Evolutionary conservation across 768 basidiomycete genomes (phyloP), one percentile per base, ranked within the genome.

Genomic region (Paxillus rubicundulus): DNA sequence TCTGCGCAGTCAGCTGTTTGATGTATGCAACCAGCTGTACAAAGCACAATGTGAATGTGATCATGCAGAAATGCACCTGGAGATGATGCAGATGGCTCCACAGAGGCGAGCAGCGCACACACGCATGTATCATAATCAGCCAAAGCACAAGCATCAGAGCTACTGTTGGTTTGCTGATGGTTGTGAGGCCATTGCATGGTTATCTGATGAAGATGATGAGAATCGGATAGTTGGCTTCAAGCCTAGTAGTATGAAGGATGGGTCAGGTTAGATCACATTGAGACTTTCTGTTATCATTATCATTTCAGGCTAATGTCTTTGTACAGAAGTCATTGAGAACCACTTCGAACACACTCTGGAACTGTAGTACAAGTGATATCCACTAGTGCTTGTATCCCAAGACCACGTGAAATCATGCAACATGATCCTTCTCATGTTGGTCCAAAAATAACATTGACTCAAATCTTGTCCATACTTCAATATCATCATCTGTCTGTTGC

Each of bases 391-490:
- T 40, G n/a, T 56, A 60, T n/a, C 61, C 59, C 17, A 64, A 53
- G 14, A 57, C 52, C 41, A 66, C 28, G 47, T 76, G 66, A 59
- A 72, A 77, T 7, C 64, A 34, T 17, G 66, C 36, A 5, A 77
- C 75, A 3, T 65, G 49, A 53, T 77, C 74, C 20, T 58, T 58
- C 7, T 59, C 55, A 5, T 59, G 37, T 45, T 70, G 67, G 12
- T 76, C 68, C 1, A 52, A 43, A 63, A 77, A 78, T 13, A 76
- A 27, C 63, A 78, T 75, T 20, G 63, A 58, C 41, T 70, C 69
- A 32, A 77, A 73, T 2, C 61, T 41, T 8, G 36, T 46, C 77
- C 76, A 78, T 7, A 76, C 47, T 30, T 69, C 63, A 5, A 69
- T 57, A 40, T 69, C 65, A 10, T 58, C 57, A 4, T 58, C 61